phyloP scores from a whole-genome alignment of 2,329 filamentous ascomycete species.

The Paecilomyces fulvus region DNA sequence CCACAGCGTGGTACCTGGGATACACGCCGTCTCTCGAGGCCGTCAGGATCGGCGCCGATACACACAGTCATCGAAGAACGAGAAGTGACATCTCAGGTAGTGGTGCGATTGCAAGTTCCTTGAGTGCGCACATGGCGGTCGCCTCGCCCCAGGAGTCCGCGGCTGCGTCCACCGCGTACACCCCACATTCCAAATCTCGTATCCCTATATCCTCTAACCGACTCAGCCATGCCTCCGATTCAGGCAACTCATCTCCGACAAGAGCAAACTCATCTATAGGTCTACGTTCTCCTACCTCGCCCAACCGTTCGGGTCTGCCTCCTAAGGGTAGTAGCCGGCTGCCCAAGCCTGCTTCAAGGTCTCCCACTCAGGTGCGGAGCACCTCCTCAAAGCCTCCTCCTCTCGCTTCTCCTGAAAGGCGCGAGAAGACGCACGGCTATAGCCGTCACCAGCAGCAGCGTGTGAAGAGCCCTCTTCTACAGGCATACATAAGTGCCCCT shows the following conservation, averaged over 20 bases:
- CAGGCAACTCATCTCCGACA: constrained; percentile 29
- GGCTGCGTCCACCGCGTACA: constrained; percentile 16
- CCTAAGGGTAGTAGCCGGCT: constrained; percentile 33
- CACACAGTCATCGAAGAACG: constrained; percentile 28
- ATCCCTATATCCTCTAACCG: constrained; percentile 38
- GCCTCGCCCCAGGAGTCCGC: constrained; percentile 18
- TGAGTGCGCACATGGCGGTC: constrained; percentile 28
- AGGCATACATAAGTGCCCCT: constrained; percentile 65
- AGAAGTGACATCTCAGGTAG: constrained; percentile 50
- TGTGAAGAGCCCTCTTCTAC: constrained; percentile 52
- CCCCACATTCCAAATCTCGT: constrained; percentile 33
- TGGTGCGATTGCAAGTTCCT: constrained; percentile 19
- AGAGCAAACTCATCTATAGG: constrained; percentile 24
- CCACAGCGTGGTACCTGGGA: constrained; percentile 57
- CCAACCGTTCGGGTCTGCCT: constrained; percentile 22
- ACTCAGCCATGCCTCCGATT: constrained; percentile 30
- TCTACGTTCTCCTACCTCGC: constrained; percentile 19
- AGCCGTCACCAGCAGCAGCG: constrained; percentile 25
- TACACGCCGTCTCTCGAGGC: constrained; percentile 36
- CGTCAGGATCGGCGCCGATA: constrained; percentile 19
- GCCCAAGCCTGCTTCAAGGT: constrained; percentile 30
- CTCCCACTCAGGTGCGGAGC: constrained; percentile 18
- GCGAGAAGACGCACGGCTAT: constrained; percentile 22
- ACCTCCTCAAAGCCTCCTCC: constrained; percentile 18
- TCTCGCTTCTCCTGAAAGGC: constrained; percentile 27